Conservation (phyloP, 768 basidiomycete genomes). For the Boletus sp. region DNA sequence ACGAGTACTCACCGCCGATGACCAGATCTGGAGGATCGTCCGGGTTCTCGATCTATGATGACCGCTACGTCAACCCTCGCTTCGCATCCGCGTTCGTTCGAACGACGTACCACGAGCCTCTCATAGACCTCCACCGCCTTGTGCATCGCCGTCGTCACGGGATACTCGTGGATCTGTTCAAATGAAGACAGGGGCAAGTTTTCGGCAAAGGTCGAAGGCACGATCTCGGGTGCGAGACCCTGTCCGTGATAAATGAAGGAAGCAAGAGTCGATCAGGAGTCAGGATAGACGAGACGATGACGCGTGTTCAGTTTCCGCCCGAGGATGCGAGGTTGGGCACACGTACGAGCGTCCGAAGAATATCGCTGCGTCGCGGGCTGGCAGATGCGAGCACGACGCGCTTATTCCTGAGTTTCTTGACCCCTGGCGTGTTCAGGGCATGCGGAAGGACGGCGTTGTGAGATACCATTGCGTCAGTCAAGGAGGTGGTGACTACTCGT, state of each 20-base stretch:
- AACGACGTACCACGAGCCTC: conserved; percentile 59
- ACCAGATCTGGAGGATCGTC: conserved; percentile 79
- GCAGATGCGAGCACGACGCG: conserved; percentile 83
- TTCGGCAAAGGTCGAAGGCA: conserved; percentile 81
- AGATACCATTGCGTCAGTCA: neutral
- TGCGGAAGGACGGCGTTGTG: conserved; percentile 57
- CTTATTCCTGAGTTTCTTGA: conserved; percentile 70
- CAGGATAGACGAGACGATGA: neutral
- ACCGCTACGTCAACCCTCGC: neutral
- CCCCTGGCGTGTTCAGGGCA: conserved; percentile 59
- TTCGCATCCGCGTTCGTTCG: neutral
- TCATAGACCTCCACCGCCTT: conserved; percentile 89
- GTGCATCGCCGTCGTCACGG: conserved; percentile 70
- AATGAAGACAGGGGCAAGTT: conserved; percentile 67
- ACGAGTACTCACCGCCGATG: conserved; percentile 55
- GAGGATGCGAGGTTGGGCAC: too few species aligned
- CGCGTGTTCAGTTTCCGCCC: too few species aligned
- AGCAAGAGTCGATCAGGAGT: neutral
- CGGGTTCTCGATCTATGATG: conserved; percentile 45
- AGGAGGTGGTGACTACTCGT: too few species aligned
- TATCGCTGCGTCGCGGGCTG: conserved; percentile 82
- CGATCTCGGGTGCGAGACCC: conserved; percentile 67
- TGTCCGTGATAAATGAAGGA: conserved; percentile 13
- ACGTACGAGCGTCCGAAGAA: conserved; percentile 73
- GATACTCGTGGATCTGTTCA: conserved; percentile 69